Evolutionary conservation across 1,284 basidiomycete genomes (phyloP).

Genomic region (Sphaerobolus stellatus): DNA sequence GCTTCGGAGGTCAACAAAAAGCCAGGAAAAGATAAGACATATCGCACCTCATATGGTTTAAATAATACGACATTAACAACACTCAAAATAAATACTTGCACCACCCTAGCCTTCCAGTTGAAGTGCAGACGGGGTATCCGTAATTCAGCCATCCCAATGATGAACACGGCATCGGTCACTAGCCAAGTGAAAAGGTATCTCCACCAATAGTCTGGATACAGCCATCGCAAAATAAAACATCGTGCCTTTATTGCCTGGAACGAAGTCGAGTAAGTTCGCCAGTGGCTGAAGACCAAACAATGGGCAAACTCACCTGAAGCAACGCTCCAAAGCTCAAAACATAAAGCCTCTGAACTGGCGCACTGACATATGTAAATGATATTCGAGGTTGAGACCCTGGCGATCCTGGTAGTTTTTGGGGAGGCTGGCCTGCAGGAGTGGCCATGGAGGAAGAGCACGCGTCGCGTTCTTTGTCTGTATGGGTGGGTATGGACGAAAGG

Average conservation of each 20-base stretch:
- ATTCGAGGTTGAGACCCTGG: conserved; percentile 3
- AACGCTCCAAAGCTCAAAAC: conserved; percentile 43
- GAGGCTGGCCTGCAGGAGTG: conserved; percentile 1
- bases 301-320: conserved; percentile 39
- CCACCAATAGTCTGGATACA: conserved; percentile 27
- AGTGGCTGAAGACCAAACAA: conserved; percentile 7
- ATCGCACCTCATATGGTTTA: conserved; percentile 41
- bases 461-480: conserved; percentile 9
- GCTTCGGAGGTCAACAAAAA: neutral
- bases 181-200: conserved; percentile 65
- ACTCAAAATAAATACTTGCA: conserved; percentile 59
- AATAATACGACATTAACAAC: conserved; percentile 70
- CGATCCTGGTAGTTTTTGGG: neutral
- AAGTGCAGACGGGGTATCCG: conserved; percentile 80
- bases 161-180: conserved; percentile 61
- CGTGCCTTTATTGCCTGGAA: conserved; percentile 62
- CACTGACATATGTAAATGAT: conserved; percentile 2
- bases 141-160: conserved; percentile 59
- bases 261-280: neutral
- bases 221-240: conserved; percentile 44
- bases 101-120: conserved; percentile 54
- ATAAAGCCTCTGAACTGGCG: conserved; percentile 50
- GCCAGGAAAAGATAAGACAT: neutral
- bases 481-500: neutral
- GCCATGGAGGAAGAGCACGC: neutral